A percentile compares a stretch with the other conserved stretches of the same genome.
phyloP scores from a whole-genome alignment of 2,329 filamentous ascomycete genomes.

The Diaporthe caulivora region DNA sequence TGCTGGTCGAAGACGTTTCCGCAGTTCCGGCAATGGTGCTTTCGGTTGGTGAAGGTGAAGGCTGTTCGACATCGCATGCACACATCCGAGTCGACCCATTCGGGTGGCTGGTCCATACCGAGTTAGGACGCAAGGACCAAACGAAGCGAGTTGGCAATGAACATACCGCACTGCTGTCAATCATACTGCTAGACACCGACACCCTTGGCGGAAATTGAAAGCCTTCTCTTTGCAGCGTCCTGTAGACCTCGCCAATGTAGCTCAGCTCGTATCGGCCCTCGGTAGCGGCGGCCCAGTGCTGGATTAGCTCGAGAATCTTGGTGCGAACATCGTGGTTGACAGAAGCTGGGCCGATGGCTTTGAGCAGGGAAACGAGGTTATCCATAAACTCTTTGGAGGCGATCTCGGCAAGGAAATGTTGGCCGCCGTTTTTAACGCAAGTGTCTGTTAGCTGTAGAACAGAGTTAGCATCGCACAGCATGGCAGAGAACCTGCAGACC shows the following conservation, averaged over 20 bases:
- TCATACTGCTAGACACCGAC: slow-evolving; percentile 94
- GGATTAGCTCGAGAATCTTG: slow-evolving; percentile 94
- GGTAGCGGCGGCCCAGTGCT: slow-evolving; percentile 91
- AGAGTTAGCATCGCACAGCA: slow-evolving; percentile 9
- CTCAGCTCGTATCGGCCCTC: slow-evolving; percentile 85
- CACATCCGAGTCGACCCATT: slow-evolving; percentile 98
- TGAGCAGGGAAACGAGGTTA: slow-evolving; percentile 90
- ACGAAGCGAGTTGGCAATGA: background rate
- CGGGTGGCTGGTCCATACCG: slow-evolving; percentile 77
- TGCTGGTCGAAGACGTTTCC: slow-evolving; percentile 97
- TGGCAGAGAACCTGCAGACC: background rate
- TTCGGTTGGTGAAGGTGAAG: slow-evolving; percentile 98
- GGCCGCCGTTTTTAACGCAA: slow-evolving; percentile 97
- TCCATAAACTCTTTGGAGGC: slow-evolving; percentile 99
- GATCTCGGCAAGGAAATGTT: slow-evolving; percentile 94
- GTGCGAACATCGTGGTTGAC: slow-evolving; percentile 87
- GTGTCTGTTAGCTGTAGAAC: slow-evolving; percentile 85
- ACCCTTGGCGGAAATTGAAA: slow-evolving; percentile 90
- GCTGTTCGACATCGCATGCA: slow-evolving; percentile 97
- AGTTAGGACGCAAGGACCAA: slow-evolving; percentile 20
- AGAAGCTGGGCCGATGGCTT: slow-evolving; percentile 79
- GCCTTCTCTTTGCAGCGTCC: slow-evolving; percentile 83
- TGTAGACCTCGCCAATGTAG: slow-evolving; percentile 92
- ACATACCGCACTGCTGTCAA: slow-evolving; percentile 90
- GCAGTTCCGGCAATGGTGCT: slow-evolving; percentile 98